A percentile compares a stretch with the other conserved stretches of the same genome.
These are phyloP conservation scores for Metarhizium sp. DNA, from an alignment of 2,329 filamentous ascomycete genomes.

Conservation along the genomic window DNA sequence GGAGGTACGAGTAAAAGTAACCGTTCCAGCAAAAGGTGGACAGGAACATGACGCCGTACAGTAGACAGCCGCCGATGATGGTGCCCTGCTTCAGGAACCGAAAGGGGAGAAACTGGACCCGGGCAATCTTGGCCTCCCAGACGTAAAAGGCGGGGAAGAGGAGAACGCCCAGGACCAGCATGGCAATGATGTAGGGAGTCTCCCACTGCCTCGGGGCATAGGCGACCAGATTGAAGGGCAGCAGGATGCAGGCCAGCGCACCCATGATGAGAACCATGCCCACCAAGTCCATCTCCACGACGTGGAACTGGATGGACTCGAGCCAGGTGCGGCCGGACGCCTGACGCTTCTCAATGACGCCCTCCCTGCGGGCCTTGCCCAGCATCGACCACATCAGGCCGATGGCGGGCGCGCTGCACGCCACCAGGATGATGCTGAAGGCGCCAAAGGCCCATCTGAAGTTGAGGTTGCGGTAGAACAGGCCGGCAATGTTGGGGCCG, in stretches of 20 bases:
- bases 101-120: slow-evolving; percentile 45
- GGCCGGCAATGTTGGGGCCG: slow-evolving; percentile 17
- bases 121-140: slow-evolving; percentile 49
- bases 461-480: slow-evolving; percentile 22
- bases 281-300: slow-evolving; percentile 3
- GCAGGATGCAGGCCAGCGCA: slow-evolving; percentile 44
- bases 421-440: slow-evolving; percentile 42
- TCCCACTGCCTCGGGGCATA: slow-evolving; percentile 41
- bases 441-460: slow-evolving; percentile 41
- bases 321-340: too few relatives aligned
- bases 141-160: slow-evolving; percentile 44
- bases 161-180: slow-evolving; percentile 51
- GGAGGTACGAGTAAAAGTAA: slow-evolving; percentile 38
- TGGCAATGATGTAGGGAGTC: slow-evolving; percentile 44
- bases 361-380: too few relatives aligned
- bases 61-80: slow-evolving; percentile 32
- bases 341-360: too few relatives aligned
- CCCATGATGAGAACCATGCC: slow-evolving; percentile 47
- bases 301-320: too few relatives aligned
- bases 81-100: slow-evolving; percentile 36
- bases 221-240: slow-evolving; percentile 52
- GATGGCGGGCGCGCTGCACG: too few relatives aligned
- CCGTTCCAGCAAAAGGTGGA: slow-evolving; percentile 32
- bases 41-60: slow-evolving; percentile 25
- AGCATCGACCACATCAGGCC: too few relatives aligned